Conservation (phyloP, 2,329 filamentous ascomycete genomes). For the Microsporum audouinii region DNA sequence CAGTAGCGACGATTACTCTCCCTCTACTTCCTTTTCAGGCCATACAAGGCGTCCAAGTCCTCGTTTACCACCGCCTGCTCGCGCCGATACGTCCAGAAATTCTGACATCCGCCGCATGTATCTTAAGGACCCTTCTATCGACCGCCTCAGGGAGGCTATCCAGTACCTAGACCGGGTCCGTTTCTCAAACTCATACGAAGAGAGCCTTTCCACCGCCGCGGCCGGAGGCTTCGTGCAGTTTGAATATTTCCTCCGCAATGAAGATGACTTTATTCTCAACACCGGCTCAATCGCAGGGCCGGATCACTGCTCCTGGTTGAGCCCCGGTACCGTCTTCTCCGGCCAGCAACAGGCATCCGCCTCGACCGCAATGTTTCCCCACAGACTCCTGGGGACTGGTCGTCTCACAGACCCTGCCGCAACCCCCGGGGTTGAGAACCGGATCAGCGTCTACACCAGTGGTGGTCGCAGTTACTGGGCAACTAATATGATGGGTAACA, state of each 20-base stretch:
- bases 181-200: conserved; percentile 42
- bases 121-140: conserved; percentile 24
- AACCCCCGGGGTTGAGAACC: conserved; percentile 26
- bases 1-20: conserved; percentile 8
- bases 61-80: neutral
- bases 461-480: conserved; percentile 29
- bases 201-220: conserved; percentile 43
- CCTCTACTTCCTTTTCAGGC: neutral
- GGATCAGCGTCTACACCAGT: conserved; percentile 28
- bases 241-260: conserved; percentile 42
- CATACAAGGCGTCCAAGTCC: neutral
- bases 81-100: conserved; percentile 18
- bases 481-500: conserved; percentile 19
- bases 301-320: conserved; percentile 49
- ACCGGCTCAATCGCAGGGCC: conserved; percentile 40
- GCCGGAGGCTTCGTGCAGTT: conserved; percentile 43
- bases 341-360: conserved; percentile 49
- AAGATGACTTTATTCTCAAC: conserved; percentile 49
- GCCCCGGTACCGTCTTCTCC: conserved; percentile 48
- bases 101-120: conserved; percentile 29
- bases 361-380: conserved; percentile 20
- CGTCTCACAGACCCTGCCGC: conserved; percentile 25
- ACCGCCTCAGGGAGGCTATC: conserved; percentile 46
- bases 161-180: conserved; percentile 51
- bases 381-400: conserved; percentile 21